These are phyloP conservation scores for Litchi chinensis DNA, from an alignment of 345 rosid species.

Conservation along the genomic window DNA sequence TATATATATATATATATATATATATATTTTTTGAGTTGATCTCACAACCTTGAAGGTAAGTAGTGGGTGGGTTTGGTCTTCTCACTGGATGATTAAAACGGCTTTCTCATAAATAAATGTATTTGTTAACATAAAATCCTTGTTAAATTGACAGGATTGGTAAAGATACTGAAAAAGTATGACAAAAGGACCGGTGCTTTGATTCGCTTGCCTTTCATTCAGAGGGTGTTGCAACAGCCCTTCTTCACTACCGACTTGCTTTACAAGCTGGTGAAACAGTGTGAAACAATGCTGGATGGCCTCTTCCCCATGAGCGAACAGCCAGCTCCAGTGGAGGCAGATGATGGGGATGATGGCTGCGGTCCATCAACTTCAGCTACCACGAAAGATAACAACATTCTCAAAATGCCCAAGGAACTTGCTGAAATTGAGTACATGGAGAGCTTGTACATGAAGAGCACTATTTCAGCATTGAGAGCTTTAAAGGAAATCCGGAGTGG, in stretches of 20 bases:
- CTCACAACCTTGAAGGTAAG: too few species aligned
- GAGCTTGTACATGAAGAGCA: constrained; percentile 81
- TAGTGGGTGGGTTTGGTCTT: too few species aligned
- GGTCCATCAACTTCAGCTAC: constrained; percentile 46
- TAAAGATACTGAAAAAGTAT: constrained; percentile 89
- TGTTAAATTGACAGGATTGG: constrained; percentile 58
- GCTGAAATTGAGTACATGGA: constrained; percentile 66
- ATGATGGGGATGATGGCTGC: constrained; percentile 30
- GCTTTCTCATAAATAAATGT: too few species aligned
- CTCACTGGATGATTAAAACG: too few species aligned
- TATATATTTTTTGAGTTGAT: too few species aligned
- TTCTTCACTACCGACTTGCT: constrained; percentile 91
- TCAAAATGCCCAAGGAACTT: constrained; percentile 52
- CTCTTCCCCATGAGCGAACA: constrained; percentile 52
- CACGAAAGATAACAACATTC: constrained; percentile 24
- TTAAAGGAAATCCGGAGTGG: constrained; percentile 77
- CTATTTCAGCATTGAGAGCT: constrained; percentile 72
- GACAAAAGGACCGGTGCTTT: constrained; percentile 95
- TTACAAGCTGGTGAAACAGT: constrained; percentile 77
- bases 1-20: too few species aligned
- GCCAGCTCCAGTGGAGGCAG: constrained; percentile 31
- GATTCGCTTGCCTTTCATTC: constrained; percentile 88
- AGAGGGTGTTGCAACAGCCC: constrained; percentile 87
- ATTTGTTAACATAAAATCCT: too few species aligned
- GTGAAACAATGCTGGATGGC: constrained; percentile 76